Base-by-base conservation (phyloP, 805 yeast species). In the Saccharomycopsis sp. region DNA sequence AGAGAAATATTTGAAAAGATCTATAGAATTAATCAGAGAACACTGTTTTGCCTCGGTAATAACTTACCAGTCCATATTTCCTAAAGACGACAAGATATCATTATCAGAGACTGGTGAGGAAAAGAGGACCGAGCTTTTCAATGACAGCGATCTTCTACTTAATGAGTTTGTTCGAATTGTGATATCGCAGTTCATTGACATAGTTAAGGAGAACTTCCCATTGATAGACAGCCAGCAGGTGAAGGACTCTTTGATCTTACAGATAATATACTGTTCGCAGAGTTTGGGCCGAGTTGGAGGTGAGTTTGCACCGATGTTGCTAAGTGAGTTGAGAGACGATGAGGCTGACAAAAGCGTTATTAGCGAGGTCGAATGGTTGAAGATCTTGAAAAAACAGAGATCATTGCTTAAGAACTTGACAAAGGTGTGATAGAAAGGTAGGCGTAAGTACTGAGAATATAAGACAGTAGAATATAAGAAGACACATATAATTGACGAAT, bases 181-280 rank as follows among this genome's bases (percentile, higher is more conserved):
- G 3, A 64, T 75, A 1, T 54, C 58, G 50, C 68, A 69, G 53
- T 69, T 73, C 35, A 70, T 70, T 52, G 64, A 56, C 22, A 76
- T 70, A 17, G 68, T 67, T 51, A 63, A 52, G 55, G 68, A 64
- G 15, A 74, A 69, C 38, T 68, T 69, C n/a, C 68, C 69, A 3
- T 57, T 71, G n/a, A 58, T 78, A 1, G 76, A 73, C 19, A 70
- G 70, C 14, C 69, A 68, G 14, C 69, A 79, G 8, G 75, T 73
- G 54, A 77, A 77, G 35, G 87, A 87, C 58, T 87, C 93, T 0
- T 73, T 91, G 22, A 80, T 92, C 63, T 72, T 93, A 38, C 99
- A 93, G 71, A 72, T 92, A 44, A 84, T 89, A 0, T 93, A 92
- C 72, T 89, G 97, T 64, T 86, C 96, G n/a, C 90, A 87, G 68